Base-by-base conservation (phyloP, 2,329 filamentous ascomycete species). In the Neofusicoccum ribis region DNA sequence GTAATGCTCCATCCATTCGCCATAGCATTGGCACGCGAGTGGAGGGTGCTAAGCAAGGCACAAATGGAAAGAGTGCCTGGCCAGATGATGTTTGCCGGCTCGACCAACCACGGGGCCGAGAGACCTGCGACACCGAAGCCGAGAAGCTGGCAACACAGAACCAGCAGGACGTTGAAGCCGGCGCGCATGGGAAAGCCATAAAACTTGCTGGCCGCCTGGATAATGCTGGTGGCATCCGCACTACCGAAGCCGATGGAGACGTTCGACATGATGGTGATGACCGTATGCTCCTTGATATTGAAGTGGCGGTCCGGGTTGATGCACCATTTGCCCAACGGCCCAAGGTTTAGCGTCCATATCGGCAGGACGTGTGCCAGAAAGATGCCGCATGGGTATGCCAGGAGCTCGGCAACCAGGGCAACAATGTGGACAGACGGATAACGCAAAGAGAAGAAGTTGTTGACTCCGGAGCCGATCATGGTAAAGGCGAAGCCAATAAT, bases 211-310 rank as follows among this genome's bases (percentile, higher is more conserved):
- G 91, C 89, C 0, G 89, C 89, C 2, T 91, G 80, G 50, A 93
- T 85, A 36, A 91, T 88, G 69, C 92, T 90, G 0, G 89, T 92
- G 0, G 89, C 89, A 70, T 92, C 92, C 3, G 89, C 88, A 5
- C 75, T 70, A n/a, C 71, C 70, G 43, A 73, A 74, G 12, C 71
- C 70, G 39, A 73, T 74, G 5, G 84, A 77, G 70, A 87, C 86
- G 73, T 87, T 88, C 1, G 86, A 87, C 86, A 89, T 88, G 72
- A 86, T 84, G 27, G 87, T 85, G 69, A 88, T 86, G 44, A 87
- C 77, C 59, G 86, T 83, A 70, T 88, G 85, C 71, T 88, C 86
- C 77, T 88, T 88, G 73, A 82, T 83, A 74, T 87, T 88, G 76
- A 88, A 88, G 20, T 81, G 83, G 17, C 85, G 52, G 15, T 65